Conservation (phyloP, 2,329 filamentous ascomycete species). For the Trichoderma sp. region DNA sequence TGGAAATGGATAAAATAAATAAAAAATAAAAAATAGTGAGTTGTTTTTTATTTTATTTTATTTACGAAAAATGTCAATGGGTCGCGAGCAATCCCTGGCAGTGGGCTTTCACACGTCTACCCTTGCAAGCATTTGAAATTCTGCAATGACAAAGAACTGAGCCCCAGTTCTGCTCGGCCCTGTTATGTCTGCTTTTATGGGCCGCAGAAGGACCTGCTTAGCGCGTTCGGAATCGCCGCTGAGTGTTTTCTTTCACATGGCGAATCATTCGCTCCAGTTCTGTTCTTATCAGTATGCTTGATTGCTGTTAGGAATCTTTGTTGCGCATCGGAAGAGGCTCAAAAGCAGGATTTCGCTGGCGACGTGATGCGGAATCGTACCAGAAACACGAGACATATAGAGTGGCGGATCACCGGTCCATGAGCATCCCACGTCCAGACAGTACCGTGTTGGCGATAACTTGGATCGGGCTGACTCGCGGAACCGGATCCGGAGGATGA, state of each 20-base stretch:
- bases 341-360: neutral
- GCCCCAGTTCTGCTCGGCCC: neutral
- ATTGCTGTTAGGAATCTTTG: neutral
- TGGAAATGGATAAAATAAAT: neutral
- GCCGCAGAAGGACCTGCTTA: neutral
- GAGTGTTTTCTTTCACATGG: neutral
- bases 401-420: neutral
- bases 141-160: neutral
- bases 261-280: neutral
- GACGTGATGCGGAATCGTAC: neutral
- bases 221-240: conserved; percentile 14
- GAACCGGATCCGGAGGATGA: neutral
- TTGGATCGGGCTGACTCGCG: neutral
- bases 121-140: conserved; percentile 1
- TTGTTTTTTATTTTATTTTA: neutral
- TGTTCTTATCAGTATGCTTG: neutral
- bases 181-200: neutral
- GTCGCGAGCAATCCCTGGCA: neutral
- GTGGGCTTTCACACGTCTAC: conserved; percentile 7
- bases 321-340: neutral
- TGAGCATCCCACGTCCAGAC: neutral
- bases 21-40: neutral
- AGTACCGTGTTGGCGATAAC: neutral
- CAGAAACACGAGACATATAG: neutral
- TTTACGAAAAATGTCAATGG: neutral